These are phyloP conservation scores for Ascochyta pisi DNA, from an alignment of 2,329 filamentous ascomycete genomes.

Conservation along the genomic window DNA sequence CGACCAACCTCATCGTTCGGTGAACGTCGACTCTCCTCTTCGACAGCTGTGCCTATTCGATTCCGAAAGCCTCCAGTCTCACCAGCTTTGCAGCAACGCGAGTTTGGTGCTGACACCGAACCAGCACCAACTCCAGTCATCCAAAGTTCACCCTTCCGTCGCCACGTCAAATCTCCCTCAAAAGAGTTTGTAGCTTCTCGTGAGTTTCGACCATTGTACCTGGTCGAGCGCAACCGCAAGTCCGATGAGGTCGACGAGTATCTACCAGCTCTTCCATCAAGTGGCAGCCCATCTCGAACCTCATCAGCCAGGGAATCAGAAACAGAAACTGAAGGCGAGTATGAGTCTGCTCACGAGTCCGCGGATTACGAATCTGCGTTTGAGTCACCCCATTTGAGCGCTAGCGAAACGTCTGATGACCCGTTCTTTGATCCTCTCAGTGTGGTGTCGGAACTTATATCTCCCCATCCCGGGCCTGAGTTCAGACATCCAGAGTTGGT, in stretches of 20 bases:
- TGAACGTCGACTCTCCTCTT: constrained; percentile 38
- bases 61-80: constrained; percentile 59
- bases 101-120: constrained; percentile 49
- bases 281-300: constrained; percentile 48
- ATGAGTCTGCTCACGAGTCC: constrained; percentile 51
- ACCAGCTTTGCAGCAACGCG: constrained; percentile 50
- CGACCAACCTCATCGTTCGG: constrained; percentile 24
- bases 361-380: constrained; percentile 45
- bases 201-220: constrained; percentile 82
- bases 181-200: constrained; percentile 62
- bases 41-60: constrained; percentile 63
- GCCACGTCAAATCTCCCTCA: constrained; percentile 57
- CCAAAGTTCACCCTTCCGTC: constrained; percentile 53
- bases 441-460: constrained; percentile 25
- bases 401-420: constrained; percentile 31
- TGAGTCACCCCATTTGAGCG: constrained; percentile 45
- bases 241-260: constrained; percentile 45
- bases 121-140: constrained; percentile 27
- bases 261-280: constrained; percentile 61
- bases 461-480: constrained; percentile 25
- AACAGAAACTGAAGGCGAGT: constrained; percentile 53
- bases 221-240: constrained; percentile 69
- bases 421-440: constrained; percentile 31
- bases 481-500: constrained; percentile 31
- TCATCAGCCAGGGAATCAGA: constrained; percentile 34